Evolutionary conservation across 2,329 filamentous ascomycete species (phyloP).

Genomic region (Trichophyton schoenleinii): DNA sequence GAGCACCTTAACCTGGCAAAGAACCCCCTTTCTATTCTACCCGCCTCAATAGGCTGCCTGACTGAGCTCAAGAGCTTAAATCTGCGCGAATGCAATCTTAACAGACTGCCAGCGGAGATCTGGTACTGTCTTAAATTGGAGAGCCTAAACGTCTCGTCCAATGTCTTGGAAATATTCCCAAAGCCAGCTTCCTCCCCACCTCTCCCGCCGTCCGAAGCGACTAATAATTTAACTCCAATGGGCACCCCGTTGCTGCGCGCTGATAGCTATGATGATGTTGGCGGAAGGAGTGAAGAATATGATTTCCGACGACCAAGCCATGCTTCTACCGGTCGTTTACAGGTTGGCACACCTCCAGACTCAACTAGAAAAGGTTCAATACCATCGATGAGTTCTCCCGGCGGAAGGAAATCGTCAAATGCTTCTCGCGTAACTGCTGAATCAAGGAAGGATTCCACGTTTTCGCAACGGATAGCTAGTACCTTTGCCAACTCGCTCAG

Average conservation of each 20-base stretch:
- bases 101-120: conserved; percentile 77
- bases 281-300: conserved; percentile 48
- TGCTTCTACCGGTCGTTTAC: conserved; percentile 62
- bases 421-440: conserved; percentile 55
- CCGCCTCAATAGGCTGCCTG: conserved; percentile 76
- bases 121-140: conserved; percentile 90
- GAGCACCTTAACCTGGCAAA: conserved; percentile 91
- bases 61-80: conserved; percentile 75
- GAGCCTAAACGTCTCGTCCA: conserved; percentile 88
- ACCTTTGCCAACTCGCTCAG: conserved; percentile 81
- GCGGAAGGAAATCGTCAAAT: conserved; percentile 73
- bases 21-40: conserved; percentile 74
- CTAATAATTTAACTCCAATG: conserved; percentile 12
- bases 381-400: conserved; percentile 65
- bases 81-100: conserved; percentile 84
- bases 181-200: conserved; percentile 61
- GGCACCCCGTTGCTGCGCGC: conserved; percentile 38
- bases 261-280: conserved; percentile 66
- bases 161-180: conserved; percentile 80
- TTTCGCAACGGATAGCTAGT: conserved; percentile 64
- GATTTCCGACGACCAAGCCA: conserved; percentile 68
- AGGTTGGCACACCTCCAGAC: conserved; percentile 59
- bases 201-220: conserved; percentile 35
- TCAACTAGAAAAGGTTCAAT: conserved; percentile 65
- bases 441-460: conserved; percentile 72